Base-by-base conservation (phyloP, 2,329 filamentous ascomycete genomes). In the Incumbomyces lentus region DNA sequence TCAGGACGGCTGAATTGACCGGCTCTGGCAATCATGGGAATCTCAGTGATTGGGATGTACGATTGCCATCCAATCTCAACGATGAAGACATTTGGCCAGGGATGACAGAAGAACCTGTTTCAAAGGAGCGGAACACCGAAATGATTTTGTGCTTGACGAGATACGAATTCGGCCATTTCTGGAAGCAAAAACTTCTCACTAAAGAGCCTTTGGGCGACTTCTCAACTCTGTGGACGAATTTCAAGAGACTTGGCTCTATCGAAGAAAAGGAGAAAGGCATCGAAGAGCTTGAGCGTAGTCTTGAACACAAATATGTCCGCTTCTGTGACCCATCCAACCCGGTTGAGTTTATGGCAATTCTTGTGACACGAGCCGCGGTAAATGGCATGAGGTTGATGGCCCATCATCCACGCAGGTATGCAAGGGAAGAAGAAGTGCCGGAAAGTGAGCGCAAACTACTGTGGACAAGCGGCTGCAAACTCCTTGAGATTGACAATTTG, bases 101-200 rank as follows among this genome's bases (percentile, higher is more conserved):
- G 3, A 72, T 68, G 55, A 67, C 60, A 2, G 69, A 73, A 44
- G 51, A 62, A 2, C 76, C 77, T 0, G 51, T 58, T 13, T 63
- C 72, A 16, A 68, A 68, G 16, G 65, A 68, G 26, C 72, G 72
- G 0, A 67, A 66, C 29, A 77, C 76, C 0, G 76, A 80, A 35
- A 10, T 67, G 79, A 51, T 71, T 75, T 2, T 75, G 73, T 4
- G 79, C 81, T 56, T 76, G 78, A 49, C 76, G 79, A 56, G 78
- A 74, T 1, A 75, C 73, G 37, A 78, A 80, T 50, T 74, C 73
- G 8, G 75, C 72, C 1, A 78, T 81, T 44, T 60, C 69, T 11
- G 69, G 75, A 50, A 38, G 18, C 17, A 16, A 26, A 54, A 55
- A 5, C 36, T 55, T 1, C 50, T 53, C 19, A 48, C 56, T n/a